These are phyloP conservation scores for Trypanosoma lewisi DNA, from an alignment of 208 protist genomes.

Conservation along the genomic window DNA sequence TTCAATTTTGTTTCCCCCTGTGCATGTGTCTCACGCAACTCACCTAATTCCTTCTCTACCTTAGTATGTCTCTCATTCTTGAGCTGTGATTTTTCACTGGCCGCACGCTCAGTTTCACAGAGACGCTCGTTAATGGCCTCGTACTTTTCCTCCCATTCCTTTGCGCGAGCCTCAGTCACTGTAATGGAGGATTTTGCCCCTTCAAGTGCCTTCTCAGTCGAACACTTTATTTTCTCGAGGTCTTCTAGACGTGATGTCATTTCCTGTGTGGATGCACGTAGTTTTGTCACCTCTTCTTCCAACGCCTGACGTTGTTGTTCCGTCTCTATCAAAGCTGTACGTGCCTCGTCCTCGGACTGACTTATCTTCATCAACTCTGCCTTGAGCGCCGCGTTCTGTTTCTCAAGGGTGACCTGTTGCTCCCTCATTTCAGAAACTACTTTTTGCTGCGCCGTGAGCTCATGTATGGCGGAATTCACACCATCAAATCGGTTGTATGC, in stretches of 20 bases:
- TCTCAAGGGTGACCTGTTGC: slow-evolving; percentile 22
- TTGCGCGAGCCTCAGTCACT: background rate
- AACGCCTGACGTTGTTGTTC: background rate
- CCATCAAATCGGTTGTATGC: slow-evolving; percentile 43
- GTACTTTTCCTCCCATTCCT: slow-evolving; percentile 15
- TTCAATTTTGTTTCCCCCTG: slow-evolving; percentile 16
- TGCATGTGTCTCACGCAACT: background rate
- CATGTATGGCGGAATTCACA: slow-evolving; percentile 40
- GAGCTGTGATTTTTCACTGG: slow-evolving; percentile 23
- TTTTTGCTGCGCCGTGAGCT: slow-evolving; percentile 34
- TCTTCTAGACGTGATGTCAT: background rate
- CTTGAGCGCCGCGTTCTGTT: slow-evolving; percentile 15
- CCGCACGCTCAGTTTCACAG: slow-evolving; percentile 1
- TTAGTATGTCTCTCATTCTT: slow-evolving; percentile 16
- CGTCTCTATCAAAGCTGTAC: background rate
- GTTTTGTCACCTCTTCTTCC: background rate
- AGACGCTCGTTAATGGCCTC: slow-evolving; percentile 9
- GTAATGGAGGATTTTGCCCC: background rate
- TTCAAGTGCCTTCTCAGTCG: background rate
- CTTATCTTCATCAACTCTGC: slow-evolving; percentile 2
- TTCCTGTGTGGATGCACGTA: background rate
- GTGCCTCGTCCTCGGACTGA: background rate
- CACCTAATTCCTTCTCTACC: slow-evolving; percentile 22
- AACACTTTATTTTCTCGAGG: background rate
- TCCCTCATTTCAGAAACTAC: slow-evolving; percentile 27